These are phyloP conservation scores for Sorghum bicolor DNA, from an alignment of 176 grass and related monocot species.

Conservation along the genomic window Sorghum_bicolor_NCBIv3 NC_012873.2:62099001-62099500, in stretches of 20 bases:
- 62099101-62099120: not conserved
- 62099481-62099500: conserved; percentile 21
- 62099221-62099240: conserved; percentile 22
- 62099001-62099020: conserved; percentile 6
- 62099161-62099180: conserved; percentile 24
- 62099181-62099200: conserved; percentile 25
- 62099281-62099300: conserved; percentile 38
- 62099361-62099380: conserved; percentile 16
- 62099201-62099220: conserved; percentile 25
- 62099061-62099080: conserved; percentile 28
- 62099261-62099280: conserved; percentile 38
- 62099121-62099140: not conserved
- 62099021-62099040: conserved; percentile 20
- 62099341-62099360: conserved; percentile 9
- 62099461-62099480: not conserved
- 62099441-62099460: conserved; percentile 33
- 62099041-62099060: conserved; percentile 29
- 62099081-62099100: not conserved
- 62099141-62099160: conserved; percentile 39
- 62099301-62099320: conserved; percentile 7
- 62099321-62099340: conserved; percentile 4
- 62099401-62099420: conserved; percentile 12
- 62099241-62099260: conserved; percentile 5
- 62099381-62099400: not conserved
- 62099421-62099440: not conserved